Evolutionary conservation across 2,329 filamentous ascomycete genomes (phyloP), one percentile per base, ranked within the genome.

Genomic region (Colletotrichum trifolii): DNA sequence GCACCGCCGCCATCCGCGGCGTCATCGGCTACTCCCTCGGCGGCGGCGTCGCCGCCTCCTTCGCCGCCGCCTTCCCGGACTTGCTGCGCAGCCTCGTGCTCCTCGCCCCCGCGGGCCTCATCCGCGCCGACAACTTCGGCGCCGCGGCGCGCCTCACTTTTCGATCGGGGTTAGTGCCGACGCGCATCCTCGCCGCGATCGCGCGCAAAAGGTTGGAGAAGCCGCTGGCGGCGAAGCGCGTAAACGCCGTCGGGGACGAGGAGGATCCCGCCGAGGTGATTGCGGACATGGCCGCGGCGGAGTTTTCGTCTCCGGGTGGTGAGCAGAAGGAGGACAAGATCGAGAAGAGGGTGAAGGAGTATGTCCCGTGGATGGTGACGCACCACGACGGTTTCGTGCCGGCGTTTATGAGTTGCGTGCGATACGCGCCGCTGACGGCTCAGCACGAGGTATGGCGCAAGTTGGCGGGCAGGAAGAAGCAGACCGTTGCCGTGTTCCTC

Each of bases 1-100:
- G 87, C 47, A 68, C 73, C 12, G 71, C 75, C 47, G 83, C 81
- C 52, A 88, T 96, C 73, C 85, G 85, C 25, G 25, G 25, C 52
- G 77, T 97, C 17, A 79, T 94, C 11, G 93, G 93, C 10, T 97
- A 96, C 77, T 94, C 91, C 0, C 84, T 97, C 1, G 93, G 93
- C 62, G 93, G 93, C 50, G 92, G 91, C 56, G 89, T 97, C 60
- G 88, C 89, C 5, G 87, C 89, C 6, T 87, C 89, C 66, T 95
- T 96, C 73, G 87, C 92, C 7, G 87, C 87, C 9, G 85, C 89
- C 63, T 94, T 94, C 73, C 91, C 92, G 0, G 74, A 86, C 52
- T 80, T 95, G 60, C 83, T 97, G 12, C 83, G 85, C 11, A 87
- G 85, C 9, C 81, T 97, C 25, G 82, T 96, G 10, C 85, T 97